Evolutionary conservation across 768 basidiomycete genomes (phyloP).

Genomic region (Scleroderma bovista): DNA sequence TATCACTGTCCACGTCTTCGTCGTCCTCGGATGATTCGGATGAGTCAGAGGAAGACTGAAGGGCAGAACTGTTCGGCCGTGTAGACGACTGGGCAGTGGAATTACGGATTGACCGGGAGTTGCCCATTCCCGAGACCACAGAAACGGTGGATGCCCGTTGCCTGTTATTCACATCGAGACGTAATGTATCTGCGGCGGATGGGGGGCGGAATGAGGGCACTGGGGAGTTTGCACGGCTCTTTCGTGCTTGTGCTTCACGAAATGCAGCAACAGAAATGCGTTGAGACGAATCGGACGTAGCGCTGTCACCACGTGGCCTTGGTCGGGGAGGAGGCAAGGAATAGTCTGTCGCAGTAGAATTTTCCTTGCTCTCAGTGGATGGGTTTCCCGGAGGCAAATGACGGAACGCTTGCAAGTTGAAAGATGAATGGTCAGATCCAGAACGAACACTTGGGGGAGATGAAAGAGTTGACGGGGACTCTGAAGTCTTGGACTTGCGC

Average conservation of each 20-base stretch:
- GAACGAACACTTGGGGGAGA: slow-evolving; percentile 19
- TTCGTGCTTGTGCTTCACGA: slow-evolving; percentile 67
- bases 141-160: slow-evolving; percentile 28
- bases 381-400: slow-evolving; percentile 47
- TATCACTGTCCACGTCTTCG: slow-evolving; percentile 33
- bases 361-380: slow-evolving; percentile 12
- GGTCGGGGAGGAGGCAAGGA: slow-evolving; percentile 35
- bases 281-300: slow-evolving; percentile 61
- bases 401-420: slow-evolving; percentile 72
- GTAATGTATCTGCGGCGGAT: slow-evolving; percentile 27
- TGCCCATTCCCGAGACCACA: slow-evolving; percentile 14
- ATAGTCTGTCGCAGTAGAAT: slow-evolving; percentile 18
- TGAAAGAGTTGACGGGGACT: slow-evolving; percentile 31
- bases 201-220: slow-evolving; percentile 44
- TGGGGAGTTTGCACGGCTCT: slow-evolving; percentile 58
- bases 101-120: slow-evolving; percentile 9
- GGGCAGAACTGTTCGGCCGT: slow-evolving; percentile 13
- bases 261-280: slow-evolving; percentile 80
- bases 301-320: slow-evolving; percentile 53
- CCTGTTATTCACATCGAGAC: slow-evolving; percentile 23
- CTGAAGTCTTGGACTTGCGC: slow-evolving; percentile 27
- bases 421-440: slow-evolving; percentile 36
- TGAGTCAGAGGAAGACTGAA: slow-evolving; percentile 24
- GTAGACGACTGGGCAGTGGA: slow-evolving; percentile 2
- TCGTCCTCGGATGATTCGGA: slow-evolving; percentile 34